Percentiles rank a stretch among this genome's conserved stretches.
Evolutionary conservation across 2,329 filamentous ascomycete genomes (phyloP).

Genomic region (Fusarium aywerte): DNA sequence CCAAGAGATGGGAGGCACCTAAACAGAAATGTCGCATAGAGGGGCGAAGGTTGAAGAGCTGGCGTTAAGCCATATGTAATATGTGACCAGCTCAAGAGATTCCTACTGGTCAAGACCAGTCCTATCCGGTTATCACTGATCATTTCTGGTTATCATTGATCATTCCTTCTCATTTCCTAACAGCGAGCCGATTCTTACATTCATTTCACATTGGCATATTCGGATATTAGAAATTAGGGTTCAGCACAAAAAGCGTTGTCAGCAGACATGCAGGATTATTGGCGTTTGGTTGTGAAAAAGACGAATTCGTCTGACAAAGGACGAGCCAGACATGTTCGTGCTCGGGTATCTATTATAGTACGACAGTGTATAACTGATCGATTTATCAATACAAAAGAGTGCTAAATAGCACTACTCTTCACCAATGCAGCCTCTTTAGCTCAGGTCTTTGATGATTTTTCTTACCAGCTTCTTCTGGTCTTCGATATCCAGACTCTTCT

Average conservation of each 20-base stretch:
- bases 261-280: conserved; percentile 21
- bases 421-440: conserved; percentile 48
- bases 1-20: conserved; percentile 46
- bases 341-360: conserved; percentile 45
- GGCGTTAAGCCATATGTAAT: not conserved
- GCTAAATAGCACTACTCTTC: conserved; percentile 29
- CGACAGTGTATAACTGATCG: conserved; percentile 33
- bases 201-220: conserved; percentile 35
- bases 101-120: not conserved
- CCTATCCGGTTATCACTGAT: not conserved
- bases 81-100: not conserved
- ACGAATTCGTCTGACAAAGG: conserved; percentile 27
- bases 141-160: conserved; percentile 1
- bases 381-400: conserved; percentile 38
- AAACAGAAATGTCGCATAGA: not conserved
- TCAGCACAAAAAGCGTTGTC: conserved; percentile 28
- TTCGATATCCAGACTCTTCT: conserved; percentile 69
- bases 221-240: conserved; percentile 32
- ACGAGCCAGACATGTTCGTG: conserved; percentile 38
- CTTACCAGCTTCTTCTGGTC: conserved; percentile 77
- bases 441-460: conserved; percentile 70
- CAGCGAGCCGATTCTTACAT: conserved; percentile 37
- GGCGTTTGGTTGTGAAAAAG: conserved; percentile 40
- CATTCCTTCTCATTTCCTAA: conserved; percentile 27
- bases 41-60: not conserved